Evolutionary conservation across 768 basidiomycete species (phyloP), one percentile per base, ranked within the genome.

Genomic region (Trametes cubensis): DNA sequence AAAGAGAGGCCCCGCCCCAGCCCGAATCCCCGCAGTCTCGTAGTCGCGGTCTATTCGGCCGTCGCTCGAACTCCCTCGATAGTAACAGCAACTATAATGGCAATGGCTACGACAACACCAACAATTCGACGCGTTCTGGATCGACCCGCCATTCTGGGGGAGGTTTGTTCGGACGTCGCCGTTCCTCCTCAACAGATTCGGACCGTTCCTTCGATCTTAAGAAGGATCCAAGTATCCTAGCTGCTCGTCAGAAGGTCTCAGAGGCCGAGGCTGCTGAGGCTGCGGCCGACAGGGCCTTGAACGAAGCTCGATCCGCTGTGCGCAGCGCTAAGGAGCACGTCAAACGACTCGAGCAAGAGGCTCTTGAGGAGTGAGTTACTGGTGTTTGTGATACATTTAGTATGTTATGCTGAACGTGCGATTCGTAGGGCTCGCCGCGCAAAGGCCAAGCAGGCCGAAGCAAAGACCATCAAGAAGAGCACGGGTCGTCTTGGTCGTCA

Each of bases 371-470:
- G 84, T 85, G 70, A 70, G 83, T 66, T 26, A 20, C 18, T 46
- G 46, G 1, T 15, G 13, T 13, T 7, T 6, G 14, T 47, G 14
- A 3, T 10, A n/a, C 18, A 23, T 14, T 39, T 7, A 23, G 44
- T 50, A 25, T 11, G 34, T 34, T 4, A 34, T 34, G 34, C 34
- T 34, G 11, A 34, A 34, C 10, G 34, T 6, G 10, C 34, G 5
- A 6, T 4, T 2, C 11, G n/a, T 66, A 84, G 83, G 30, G 76
- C 79, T 25, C 73, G 70, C 34, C 81, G 80, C 49, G 83, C 83
- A 14, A 81, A 81, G 70, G 77, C 79, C 7, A 85, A 84, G 66
- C 81, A 83, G 62, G 79, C 77, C 15, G 80, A 83, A 66, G 78
- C 80, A 7, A 81, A 81, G 69, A 72, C 74, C 20, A 79, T 85